Evolutionary conservation across 2,329 filamentous ascomycete genomes (phyloP).

Genomic region (Ascochyta lentis): DNA sequence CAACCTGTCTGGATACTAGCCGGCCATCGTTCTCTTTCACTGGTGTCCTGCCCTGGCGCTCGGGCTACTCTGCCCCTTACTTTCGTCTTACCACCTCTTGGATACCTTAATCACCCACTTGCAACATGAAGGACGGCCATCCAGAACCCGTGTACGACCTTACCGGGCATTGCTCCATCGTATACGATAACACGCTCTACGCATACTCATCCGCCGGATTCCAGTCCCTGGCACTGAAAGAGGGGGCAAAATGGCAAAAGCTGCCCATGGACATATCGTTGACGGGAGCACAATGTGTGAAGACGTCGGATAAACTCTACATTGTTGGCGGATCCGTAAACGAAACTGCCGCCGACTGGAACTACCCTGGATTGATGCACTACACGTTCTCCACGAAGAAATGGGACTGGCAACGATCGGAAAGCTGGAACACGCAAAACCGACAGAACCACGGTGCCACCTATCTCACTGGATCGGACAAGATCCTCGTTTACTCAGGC

Average conservation of each 20-base stretch:
- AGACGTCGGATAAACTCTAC: slow-evolving; percentile 73
- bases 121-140: slow-evolving; percentile 65
- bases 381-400: slow-evolving; percentile 63
- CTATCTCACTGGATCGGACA: slow-evolving; percentile 73
- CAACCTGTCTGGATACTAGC: slow-evolving; percentile 30
- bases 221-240: slow-evolving; percentile 71
- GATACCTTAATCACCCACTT: slow-evolving; percentile 16
- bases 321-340: slow-evolving; percentile 73
- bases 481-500: slow-evolving; percentile 83
- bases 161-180: slow-evolving; percentile 79
- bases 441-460: slow-evolving; percentile 76
- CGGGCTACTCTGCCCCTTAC: slow-evolving; percentile 25
- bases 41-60: slow-evolving; percentile 26
- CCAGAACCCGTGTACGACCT: slow-evolving; percentile 74
- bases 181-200: slow-evolving; percentile 84
- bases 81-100: slow-evolving; percentile 16
- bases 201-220: slow-evolving; percentile 79
- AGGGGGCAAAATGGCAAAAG: slow-evolving; percentile 74
- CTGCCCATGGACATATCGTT: slow-evolving; percentile 72
- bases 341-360: slow-evolving; percentile 45
- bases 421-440: slow-evolving; percentile 65
- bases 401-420: slow-evolving; percentile 64
- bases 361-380: slow-evolving; percentile 78
- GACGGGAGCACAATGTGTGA: slow-evolving; percentile 78
- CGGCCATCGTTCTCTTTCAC: slow-evolving; percentile 26